Conservation (phyloP, 108 stramenopile species). For the Nitzschia palea region DNA sequence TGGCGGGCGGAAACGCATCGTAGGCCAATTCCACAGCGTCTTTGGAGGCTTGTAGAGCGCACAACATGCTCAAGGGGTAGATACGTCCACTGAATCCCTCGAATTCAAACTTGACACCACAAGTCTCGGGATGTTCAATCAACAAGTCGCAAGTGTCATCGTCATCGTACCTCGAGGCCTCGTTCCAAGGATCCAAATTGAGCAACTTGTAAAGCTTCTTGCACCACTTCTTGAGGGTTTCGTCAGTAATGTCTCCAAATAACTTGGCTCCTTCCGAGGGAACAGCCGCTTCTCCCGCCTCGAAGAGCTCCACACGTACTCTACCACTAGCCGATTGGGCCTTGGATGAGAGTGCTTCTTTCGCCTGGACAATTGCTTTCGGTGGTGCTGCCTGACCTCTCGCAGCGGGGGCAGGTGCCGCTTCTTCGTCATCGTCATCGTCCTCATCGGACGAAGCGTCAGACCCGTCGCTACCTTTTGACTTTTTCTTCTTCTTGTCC, state of each 20-base stretch:
- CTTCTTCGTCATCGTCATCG: conserved; percentile 4
- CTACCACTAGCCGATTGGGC: background rate
- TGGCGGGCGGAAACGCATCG: conserved; percentile 35
- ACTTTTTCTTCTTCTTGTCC: conserved; percentile 12
- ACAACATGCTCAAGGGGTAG: conserved; percentile 45
- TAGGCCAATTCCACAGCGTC: conserved; percentile 40
- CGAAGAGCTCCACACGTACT: conserved; percentile 25
- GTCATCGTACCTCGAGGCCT: conserved; percentile 30
- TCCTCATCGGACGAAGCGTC: conserved; percentile 5
- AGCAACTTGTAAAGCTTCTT: conserved; percentile 37
- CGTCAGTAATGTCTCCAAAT: conserved; percentile 29
- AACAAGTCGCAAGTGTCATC: conserved; percentile 40
- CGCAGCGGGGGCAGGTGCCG: background rate
- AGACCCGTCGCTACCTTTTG: conserved; percentile 1
- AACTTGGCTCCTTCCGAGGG: conserved; percentile 33
- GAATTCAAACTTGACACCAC: conserved; percentile 34
- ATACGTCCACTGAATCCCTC: conserved; percentile 37
- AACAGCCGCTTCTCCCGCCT: conserved; percentile 14
- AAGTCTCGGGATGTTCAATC: conserved; percentile 37
- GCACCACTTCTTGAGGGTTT: conserved; percentile 15
- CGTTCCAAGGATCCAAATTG: conserved; percentile 45
- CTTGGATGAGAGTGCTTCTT: background rate
- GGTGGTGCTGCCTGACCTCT: background rate
- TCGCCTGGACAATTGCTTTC: background rate
- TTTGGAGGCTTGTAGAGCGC: conserved; percentile 40